Evolutionary conservation across 768 basidiomycete species (phyloP).

Genomic region (Phylloporus arenicola): DNA sequence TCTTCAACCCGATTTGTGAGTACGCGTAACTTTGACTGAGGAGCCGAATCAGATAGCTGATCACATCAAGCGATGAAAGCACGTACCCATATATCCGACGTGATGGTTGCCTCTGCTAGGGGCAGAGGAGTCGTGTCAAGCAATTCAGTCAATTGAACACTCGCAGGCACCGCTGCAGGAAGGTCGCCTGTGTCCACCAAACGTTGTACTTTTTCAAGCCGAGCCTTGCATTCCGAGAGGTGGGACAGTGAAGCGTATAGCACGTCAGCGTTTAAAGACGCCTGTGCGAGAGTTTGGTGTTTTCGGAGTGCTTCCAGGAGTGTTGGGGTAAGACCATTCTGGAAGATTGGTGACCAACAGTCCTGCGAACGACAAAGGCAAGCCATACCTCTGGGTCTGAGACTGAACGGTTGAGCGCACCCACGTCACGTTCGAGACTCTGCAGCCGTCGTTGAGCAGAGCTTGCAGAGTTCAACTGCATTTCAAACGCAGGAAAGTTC

Average conservation of each 20-base stretch:
- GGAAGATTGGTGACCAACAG: slow-evolving; percentile 9
- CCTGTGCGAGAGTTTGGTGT: slow-evolving; percentile 62
- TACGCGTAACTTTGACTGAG: slow-evolving; percentile 51
- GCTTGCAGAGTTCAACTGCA: slow-evolving; percentile 56
- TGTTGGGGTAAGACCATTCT: slow-evolving; percentile 67
- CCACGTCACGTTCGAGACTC: slow-evolving; percentile 48
- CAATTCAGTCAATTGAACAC: slow-evolving; percentile 37
- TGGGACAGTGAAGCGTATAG: slow-evolving; percentile 48
- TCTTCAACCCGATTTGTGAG: slow-evolving; percentile 60
- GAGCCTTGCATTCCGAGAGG: slow-evolving; percentile 47
- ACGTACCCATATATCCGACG: slow-evolving; percentile 55
- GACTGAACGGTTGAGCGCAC: slow-evolving; percentile 44
- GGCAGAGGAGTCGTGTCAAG: slow-evolving; percentile 47
- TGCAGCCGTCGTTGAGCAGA: slow-evolving; percentile 58
- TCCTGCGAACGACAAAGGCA: slow-evolving; percentile 1
- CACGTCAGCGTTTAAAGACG: slow-evolving; percentile 50
- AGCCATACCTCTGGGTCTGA: slow-evolving; percentile 54
- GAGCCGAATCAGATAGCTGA: not conserved
- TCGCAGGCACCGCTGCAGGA: slow-evolving; percentile 53
- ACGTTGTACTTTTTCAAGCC: slow-evolving; percentile 39
- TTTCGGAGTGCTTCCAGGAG: slow-evolving; percentile 49
- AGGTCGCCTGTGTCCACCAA: slow-evolving; percentile 56
- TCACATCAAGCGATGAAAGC: not conserved
- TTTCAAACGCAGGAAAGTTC: slow-evolving; percentile 58
- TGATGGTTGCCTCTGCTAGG: slow-evolving; percentile 47